phyloP scores from a whole-genome alignment of 257 asterid species.

The Striga asiatica region DNA sequence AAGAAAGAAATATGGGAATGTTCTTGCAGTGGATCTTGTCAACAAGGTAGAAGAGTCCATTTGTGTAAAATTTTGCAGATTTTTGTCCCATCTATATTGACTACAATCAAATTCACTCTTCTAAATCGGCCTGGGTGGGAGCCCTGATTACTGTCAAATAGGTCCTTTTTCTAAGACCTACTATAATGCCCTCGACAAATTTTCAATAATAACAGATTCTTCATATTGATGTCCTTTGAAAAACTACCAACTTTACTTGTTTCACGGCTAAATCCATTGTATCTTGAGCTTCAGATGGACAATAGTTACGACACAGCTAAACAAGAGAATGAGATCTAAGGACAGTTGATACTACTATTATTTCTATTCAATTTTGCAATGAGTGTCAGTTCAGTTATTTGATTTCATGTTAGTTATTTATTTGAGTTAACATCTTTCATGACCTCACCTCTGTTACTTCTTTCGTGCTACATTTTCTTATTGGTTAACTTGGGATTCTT shows the following conservation, averaged over 20 bases:
- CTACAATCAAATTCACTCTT: conserved; percentile 1
- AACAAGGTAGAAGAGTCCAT: conserved; percentile 48
- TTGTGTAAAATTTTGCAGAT: neutral
- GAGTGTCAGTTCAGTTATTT: neutral
- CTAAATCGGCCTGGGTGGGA: too few relatives aligned
- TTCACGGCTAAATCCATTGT: neutral
- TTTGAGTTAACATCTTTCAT: neutral
- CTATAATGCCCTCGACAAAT: neutral
- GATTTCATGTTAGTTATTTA: neutral
- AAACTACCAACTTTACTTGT: neutral
- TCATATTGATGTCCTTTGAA: conserved; percentile 3
- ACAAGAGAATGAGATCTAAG: neutral
- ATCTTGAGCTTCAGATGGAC: neutral
- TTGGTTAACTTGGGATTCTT: conserved; percentile 12
- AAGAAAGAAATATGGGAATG: conserved; percentile 90
- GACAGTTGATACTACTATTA: neutral
- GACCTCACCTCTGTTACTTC: conserved; percentile 10
- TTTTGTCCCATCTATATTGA: neutral
- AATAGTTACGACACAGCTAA: neutral
- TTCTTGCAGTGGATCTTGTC: conserved; percentile 75
- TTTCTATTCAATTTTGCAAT: too few relatives aligned
- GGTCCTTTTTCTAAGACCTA: too few relatives aligned
- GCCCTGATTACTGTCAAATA: too few relatives aligned
- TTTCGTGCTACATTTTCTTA: neutral
- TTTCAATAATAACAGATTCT: neutral